phyloP scores from a whole-genome alignment of 1,284 basidiomycete genomes.

The Ceratorhiza oryzae-sativae region DNA sequence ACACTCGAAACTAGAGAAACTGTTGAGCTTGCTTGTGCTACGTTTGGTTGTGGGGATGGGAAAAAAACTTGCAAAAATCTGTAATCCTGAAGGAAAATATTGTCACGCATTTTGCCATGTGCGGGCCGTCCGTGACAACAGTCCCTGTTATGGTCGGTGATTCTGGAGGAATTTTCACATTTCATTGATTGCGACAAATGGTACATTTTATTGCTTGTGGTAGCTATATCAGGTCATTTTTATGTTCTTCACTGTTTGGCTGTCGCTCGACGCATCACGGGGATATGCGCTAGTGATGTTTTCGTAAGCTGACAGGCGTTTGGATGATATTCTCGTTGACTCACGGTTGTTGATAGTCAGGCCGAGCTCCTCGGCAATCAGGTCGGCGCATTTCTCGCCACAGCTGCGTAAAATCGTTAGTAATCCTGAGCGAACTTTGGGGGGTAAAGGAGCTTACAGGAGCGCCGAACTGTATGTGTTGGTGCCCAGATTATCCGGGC shows the following conservation, averaged over 20 bases:
- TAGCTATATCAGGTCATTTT: background rate
- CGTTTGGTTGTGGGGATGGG: too few relatives aligned
- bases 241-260: background rate
- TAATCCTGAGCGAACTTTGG: background rate
- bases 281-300: constrained; percentile 11
- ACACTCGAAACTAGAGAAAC: too few relatives aligned
- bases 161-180: too few relatives aligned
- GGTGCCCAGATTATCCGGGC: constrained; percentile 70
- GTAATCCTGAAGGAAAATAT: too few relatives aligned
- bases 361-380: constrained; percentile 72
- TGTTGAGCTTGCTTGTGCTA: too few relatives aligned
- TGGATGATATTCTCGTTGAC: too few relatives aligned
- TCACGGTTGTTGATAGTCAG: constrained; percentile 22
- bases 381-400: constrained; percentile 70
- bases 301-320: background rate
- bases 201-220: too few relatives aligned
- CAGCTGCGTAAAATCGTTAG: constrained; percentile 72
- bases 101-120: too few relatives aligned
- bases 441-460: background rate
- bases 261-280: constrained; percentile 25
- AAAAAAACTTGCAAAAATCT: too few relatives aligned
- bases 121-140: too few relatives aligned
- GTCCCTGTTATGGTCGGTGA: too few relatives aligned
- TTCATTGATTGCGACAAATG: too few relatives aligned
- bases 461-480: constrained; percentile 50